Conservation (phyloP, 768 basidiomycete genomes). For the Pulveroboletus ravenelii region DNA sequence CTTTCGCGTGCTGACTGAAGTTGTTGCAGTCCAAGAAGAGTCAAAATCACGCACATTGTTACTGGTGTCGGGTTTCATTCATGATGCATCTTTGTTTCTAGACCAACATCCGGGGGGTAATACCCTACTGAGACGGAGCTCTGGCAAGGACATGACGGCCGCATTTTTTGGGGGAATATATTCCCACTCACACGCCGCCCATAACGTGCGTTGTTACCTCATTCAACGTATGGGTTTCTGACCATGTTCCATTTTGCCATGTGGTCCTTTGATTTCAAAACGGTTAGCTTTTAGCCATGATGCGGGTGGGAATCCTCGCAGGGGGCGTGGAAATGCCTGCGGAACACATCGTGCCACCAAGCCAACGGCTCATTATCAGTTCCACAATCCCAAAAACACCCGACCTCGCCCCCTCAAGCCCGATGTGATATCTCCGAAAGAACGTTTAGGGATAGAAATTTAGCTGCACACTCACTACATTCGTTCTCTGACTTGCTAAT, state of each 20-base stretch:
- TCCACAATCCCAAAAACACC: constrained; percentile 7
- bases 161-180: constrained; percentile 85
- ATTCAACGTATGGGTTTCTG: constrained; percentile 1
- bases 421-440: neutral
- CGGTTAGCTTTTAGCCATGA: constrained; percentile 61
- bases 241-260: neutral
- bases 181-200: constrained; percentile 78
- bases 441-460: neutral
- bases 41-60: constrained; percentile 61
- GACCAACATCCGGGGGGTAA: constrained; percentile 80
- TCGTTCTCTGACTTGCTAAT: constrained; percentile 14
- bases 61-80: constrained; percentile 81
- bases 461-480: constrained; percentile 1
- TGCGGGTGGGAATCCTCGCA: constrained; percentile 65
- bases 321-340: constrained; percentile 55
- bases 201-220: constrained; percentile 48
- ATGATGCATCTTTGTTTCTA: constrained; percentile 71
- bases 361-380: constrained; percentile 37
- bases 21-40: constrained; percentile 55
- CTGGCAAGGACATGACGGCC: constrained; percentile 81
- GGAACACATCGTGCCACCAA: constrained; percentile 42
- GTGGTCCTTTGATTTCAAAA: neutral
- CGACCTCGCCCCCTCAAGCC: neutral
- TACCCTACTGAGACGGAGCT: constrained; percentile 47
- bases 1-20: neutral